Base-by-base conservation (phyloP, 345 rosid species). In the Lagerstroemia speciosa region DNA sequence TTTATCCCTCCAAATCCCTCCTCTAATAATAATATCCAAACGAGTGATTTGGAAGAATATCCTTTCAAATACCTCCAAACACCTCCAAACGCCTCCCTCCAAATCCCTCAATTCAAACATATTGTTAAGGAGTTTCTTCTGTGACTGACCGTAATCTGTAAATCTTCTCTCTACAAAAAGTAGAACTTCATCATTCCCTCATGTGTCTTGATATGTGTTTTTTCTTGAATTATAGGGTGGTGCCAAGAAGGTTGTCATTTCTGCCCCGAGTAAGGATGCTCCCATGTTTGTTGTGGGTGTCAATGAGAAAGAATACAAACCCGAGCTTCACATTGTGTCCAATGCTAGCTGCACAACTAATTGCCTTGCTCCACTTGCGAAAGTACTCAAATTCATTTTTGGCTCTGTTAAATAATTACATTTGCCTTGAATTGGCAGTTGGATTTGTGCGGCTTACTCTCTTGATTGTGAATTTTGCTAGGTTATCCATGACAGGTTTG, bases 321-420 rank as follows among this genome's bases (percentile, higher is more conserved):
- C 83, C 27, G 86, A 84, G 29, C 81, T 87, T 41, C 6, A 73
- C 62, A 74, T 87, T 40, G 84, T 84, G 31, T 84, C 89, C 68
- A 87, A 87, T 69, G 92, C 89, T 66, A 87, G 92, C 77, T 87
- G 89, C 87, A 87, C 92, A 27, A 87, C 92, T 67, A 87, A 87
- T 77, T 87, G 92, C 65, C 89, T 87, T 31, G 91, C 91, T 43
- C 89, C 88, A 24, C 77, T 86, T 76, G 91, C 91, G 34, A 86
- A 86, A 84, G 91, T 82, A 50, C n/a, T n/a, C n/a, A n/a, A 58
- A 30, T 32, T 16, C 57, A n/a, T 61, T 26, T 17, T 71, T 38
- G 26, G 50, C 16, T 15, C 0, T 40, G 10, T 65, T 40, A 38
- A 40, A 38, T 15, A 37, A 24, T n/a, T 22, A 8, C 17, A 14